A percentile compares a stretch with the other conserved stretches of the same genome.
Conservation (phyloP, 2,329 filamentous ascomycete genomes). For the Meredithiella fracta region DNA sequence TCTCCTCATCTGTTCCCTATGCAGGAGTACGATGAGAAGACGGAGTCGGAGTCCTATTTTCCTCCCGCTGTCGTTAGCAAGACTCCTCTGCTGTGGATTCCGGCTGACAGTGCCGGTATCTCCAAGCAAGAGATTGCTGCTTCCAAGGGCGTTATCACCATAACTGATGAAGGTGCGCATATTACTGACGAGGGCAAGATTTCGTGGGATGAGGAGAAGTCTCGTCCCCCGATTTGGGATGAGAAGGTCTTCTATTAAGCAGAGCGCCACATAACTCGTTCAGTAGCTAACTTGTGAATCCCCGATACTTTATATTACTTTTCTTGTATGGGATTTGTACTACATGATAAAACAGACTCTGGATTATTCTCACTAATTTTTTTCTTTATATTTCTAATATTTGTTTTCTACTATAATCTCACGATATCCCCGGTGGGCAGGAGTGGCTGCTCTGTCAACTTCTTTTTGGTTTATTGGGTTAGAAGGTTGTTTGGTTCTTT, state of each 20-base stretch:
- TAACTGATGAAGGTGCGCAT: conserved; percentile 61
- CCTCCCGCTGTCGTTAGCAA: conserved; percentile 50
- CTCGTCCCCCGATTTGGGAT: conserved; percentile 28
- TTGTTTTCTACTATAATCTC: conserved; percentile 3
- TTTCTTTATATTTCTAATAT: neutral
- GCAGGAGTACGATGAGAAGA: conserved; percentile 25
- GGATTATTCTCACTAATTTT: neutral
- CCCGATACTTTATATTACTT: conserved; percentile 1
- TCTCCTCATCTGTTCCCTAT: conserved; percentile 33
- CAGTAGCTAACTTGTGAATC: neutral
- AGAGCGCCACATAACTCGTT: neutral
- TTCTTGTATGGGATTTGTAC: neutral
- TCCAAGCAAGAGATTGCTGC: conserved; percentile 63
- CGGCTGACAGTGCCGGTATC: conserved; percentile 56
- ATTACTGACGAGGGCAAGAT: conserved; percentile 47
- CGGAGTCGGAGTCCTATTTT: conserved; percentile 52
- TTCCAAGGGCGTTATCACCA: conserved; percentile 53
- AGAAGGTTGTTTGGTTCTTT: neutral
- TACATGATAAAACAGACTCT: neutral
- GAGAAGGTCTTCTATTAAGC: conserved; percentile 30
- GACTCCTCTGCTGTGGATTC: conserved; percentile 68
- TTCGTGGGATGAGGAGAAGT: conserved; percentile 26
- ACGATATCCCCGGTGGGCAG: conserved; percentile 1
- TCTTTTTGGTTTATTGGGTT: conserved; percentile 2
- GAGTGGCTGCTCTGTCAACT: neutral